Evolutionary conservation across 164 flowering plant species (phyloP).

Genomic region (Berberis thunbergii): DNA sequence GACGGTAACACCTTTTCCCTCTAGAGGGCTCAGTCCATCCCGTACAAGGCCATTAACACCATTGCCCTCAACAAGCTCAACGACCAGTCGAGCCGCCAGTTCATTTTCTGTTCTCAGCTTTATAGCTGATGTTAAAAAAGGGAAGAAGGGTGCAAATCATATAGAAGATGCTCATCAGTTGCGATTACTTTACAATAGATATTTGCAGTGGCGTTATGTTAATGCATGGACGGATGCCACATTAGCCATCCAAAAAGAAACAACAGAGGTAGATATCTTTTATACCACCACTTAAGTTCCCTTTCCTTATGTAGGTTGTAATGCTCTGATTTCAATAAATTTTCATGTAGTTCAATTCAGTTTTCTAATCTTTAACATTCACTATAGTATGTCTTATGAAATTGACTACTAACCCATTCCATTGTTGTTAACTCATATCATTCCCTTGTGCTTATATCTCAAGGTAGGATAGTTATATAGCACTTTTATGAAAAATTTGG

Average conservation of each 20-base stretch:
- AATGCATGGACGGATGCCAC: constrained; percentile 65
- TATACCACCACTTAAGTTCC: neutral
- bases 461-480: too few relatives aligned
- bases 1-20: constrained; percentile 23
- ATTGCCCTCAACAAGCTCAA: constrained; percentile 15
- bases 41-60: constrained; percentile 45
- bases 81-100: constrained; percentile 36
- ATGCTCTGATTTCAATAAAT: too few relatives aligned
- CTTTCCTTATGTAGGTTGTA: neutral
- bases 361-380: too few relatives aligned
- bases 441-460: too few relatives aligned
- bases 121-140: constrained; percentile 60
- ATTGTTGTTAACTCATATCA: too few relatives aligned
- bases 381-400: too few relatives aligned
- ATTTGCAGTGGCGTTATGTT: constrained; percentile 75
- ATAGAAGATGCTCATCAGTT: constrained; percentile 87
- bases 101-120: constrained; percentile 76
- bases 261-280: constrained; percentile 54
- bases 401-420: too few relatives aligned
- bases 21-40: constrained; percentile 67
- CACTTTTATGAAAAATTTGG: too few relatives aligned
- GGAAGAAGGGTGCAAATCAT: constrained; percentile 56
- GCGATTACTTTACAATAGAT: constrained; percentile 66
- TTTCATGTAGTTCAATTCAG: too few relatives aligned
- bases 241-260: constrained; percentile 40